These are phyloP conservation scores for Tubosaeta brunneosetosa DNA, from an alignment of 768 basidiomycete species.

Conservation along the genomic window DNA sequence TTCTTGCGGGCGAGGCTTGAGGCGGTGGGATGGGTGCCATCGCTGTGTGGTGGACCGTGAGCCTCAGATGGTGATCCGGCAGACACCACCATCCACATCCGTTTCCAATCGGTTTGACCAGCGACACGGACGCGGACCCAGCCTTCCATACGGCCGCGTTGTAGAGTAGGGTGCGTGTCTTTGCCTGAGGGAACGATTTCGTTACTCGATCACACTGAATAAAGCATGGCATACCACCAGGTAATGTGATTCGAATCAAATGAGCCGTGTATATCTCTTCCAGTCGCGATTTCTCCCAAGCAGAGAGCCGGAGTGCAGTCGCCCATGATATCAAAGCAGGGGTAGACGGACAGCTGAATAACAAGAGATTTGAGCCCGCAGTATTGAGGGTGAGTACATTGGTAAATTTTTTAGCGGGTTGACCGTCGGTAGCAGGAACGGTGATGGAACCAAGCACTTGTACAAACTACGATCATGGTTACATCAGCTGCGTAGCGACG, in stretches of 20 bases:
- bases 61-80: slow-evolving; percentile 37
- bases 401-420: slow-evolving; percentile 54
- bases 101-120: slow-evolving; percentile 98
- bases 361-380: slow-evolving; percentile 83
- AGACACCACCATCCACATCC: slow-evolving; percentile 76
- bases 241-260: slow-evolving; percentile 74
- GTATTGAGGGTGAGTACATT: slow-evolving; percentile 92
- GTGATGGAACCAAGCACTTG: slow-evolving; percentile 75
- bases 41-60: slow-evolving; percentile 22
- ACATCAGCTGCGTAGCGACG: not conserved
- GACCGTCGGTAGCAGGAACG: slow-evolving; percentile 46
- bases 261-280: slow-evolving; percentile 98
- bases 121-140: slow-evolving; percentile 87
- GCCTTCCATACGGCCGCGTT: slow-evolving; percentile 78
- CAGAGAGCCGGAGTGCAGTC: slow-evolving; percentile 79
- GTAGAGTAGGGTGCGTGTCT: slow-evolving; percentile 57
- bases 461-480: slow-evolving; percentile 51
- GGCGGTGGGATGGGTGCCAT: slow-evolving; percentile 23
- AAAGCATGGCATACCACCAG: slow-evolving; percentile 34
- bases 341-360: slow-evolving; percentile 81
- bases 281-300: slow-evolving; percentile 93
- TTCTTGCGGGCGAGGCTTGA: slow-evolving; percentile 33
- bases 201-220: slow-evolving; percentile 28
- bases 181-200: slow-evolving; percentile 28
- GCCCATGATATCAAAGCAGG: slow-evolving; percentile 81